A percentile compares a stretch with the other conserved stretches of the same genome.
phyloP scores from a whole-genome alignment of 805 yeast species.

The Alloascoidea hylecoeti region DNA sequence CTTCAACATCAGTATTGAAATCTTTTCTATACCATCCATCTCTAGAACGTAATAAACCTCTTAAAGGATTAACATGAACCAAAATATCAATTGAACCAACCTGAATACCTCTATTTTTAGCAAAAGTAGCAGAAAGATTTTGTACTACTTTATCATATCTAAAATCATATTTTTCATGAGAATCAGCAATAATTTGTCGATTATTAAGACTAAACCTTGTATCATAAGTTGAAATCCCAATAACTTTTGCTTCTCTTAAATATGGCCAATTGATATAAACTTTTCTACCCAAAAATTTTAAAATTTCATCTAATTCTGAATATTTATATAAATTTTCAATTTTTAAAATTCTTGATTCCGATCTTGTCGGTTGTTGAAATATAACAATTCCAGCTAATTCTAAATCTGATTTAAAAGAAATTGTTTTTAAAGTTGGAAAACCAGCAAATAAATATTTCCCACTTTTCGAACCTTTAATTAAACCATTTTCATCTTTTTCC shows the following conservation, averaged over 20 bases:
- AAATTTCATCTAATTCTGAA: constrained; percentile 34
- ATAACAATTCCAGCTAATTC: constrained; percentile 53
- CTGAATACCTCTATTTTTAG: constrained; percentile 45
- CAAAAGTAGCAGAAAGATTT: constrained; percentile 29
- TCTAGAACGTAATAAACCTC: constrained; percentile 57
- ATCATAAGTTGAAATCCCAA: constrained; percentile 42
- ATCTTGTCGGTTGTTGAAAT: constrained; percentile 75
- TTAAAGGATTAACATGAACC: constrained; percentile 59
- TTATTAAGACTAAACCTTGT: constrained; percentile 23
- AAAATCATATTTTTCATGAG: constrained; percentile 24
- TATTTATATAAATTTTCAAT: constrained; percentile 34
- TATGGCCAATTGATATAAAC: constrained; percentile 88
- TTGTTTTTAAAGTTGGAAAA: constrained; percentile 70
- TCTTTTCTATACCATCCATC: constrained; percentile 74
- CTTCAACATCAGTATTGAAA: constrained; percentile 27
- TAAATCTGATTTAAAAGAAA: constrained; percentile 44
- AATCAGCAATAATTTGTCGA: constrained; percentile 17
- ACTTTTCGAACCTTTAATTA: constrained; percentile 21
- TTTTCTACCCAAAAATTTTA: constrained; percentile 52
- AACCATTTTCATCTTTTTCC: constrained; percentile 36
- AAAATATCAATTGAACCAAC: constrained; percentile 39
- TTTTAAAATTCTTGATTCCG: constrained; percentile 64
- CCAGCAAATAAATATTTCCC: constrained; percentile 43
- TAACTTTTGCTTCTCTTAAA: constrained; percentile 63
- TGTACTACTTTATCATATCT: constrained; percentile 24